phyloP scores from a whole-genome alignment of 2,329 filamentous ascomycete genomes.

The Pleoardoris graminearum region DNA sequence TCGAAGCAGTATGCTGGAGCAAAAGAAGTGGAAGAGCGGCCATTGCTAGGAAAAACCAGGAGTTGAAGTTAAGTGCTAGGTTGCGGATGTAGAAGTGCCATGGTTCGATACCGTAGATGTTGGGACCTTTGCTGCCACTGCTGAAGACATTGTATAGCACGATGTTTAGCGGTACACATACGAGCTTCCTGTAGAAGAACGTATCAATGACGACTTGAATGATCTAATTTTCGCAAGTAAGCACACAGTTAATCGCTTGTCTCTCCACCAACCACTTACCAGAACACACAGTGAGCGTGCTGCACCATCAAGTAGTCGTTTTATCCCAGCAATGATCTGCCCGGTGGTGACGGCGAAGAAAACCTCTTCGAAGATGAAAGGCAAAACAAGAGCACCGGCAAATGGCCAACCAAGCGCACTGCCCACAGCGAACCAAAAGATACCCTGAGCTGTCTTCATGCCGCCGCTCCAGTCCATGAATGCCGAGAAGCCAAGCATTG shows the following conservation, averaged over 20 bases:
- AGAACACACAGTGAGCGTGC: constrained; percentile 69
- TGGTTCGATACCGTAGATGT: constrained; percentile 93
- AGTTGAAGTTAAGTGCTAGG: constrained; percentile 88
- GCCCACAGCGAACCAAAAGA: constrained; percentile 88
- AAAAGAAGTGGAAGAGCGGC: constrained; percentile 73
- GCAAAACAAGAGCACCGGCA: constrained; percentile 76
- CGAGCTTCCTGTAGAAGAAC: constrained; percentile 81
- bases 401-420: constrained; percentile 94
- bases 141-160: constrained; percentile 95
- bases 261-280: constrained; percentile 57
- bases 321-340: constrained; percentile 62
- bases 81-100: constrained; percentile 98
- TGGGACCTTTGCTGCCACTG: constrained; percentile 73
- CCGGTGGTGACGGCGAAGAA: constrained; percentile 58
- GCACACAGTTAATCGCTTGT: not conserved
- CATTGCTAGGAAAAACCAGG: constrained; percentile 86
- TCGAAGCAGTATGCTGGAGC: constrained; percentile 68
- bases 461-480: constrained; percentile 90
- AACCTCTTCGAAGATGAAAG: constrained; percentile 79
- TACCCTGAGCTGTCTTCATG: constrained; percentile 76
- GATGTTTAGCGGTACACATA: constrained; percentile 86
- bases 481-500: constrained; percentile 80
- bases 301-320: constrained; percentile 68
- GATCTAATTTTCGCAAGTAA: constrained; percentile 51
- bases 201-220: constrained; percentile 73